Evolutionary conservation across 768 basidiomycete genomes (phyloP).

Genomic region (Boletus pseudo-olivaceus): DNA sequence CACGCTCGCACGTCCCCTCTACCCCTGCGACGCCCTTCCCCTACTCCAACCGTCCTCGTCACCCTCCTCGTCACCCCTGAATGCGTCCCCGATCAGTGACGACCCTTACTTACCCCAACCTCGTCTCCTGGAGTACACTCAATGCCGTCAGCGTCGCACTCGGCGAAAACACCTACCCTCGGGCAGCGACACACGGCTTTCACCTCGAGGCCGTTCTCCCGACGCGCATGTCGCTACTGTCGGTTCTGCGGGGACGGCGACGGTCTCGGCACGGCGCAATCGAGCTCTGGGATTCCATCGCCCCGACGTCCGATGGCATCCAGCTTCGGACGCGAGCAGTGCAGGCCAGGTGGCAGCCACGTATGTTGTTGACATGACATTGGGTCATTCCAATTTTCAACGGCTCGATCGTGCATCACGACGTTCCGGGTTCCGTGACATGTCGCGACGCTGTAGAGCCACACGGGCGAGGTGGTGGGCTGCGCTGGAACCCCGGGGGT

Average conservation of each 20-base stretch:
- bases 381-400: slow-evolving; percentile 71
- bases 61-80: slow-evolving; percentile 82
- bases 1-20: slow-evolving; percentile 72
- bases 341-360: slow-evolving; percentile 74
- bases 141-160: slow-evolving; percentile 91
- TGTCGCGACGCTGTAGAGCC: slow-evolving; percentile 85
- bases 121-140: slow-evolving; percentile 82
- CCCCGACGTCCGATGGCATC: slow-evolving; percentile 82
- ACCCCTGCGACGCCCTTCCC: slow-evolving; percentile 65
- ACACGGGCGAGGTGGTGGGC: slow-evolving; percentile 88
- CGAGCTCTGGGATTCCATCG: slow-evolving; percentile 95
- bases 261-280: slow-evolving; percentile 76
- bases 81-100: slow-evolving; percentile 91
- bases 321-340: slow-evolving; percentile 19
- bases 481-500: slow-evolving; percentile 86
- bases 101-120: slow-evolving; percentile 99
- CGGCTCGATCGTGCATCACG: slow-evolving; percentile 95
- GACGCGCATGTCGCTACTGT: slow-evolving; percentile 74
- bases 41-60: slow-evolving; percentile 63
- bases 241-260: slow-evolving; percentile 77
- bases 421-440: slow-evolving; percentile 85
- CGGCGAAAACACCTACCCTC: slow-evolving; percentile 83
- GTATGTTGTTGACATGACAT: slow-evolving; percentile 71
- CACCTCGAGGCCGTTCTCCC: slow-evolving; percentile 71
- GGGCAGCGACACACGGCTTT: slow-evolving; percentile 82